Evolutionary conservation across 257 asterid species (phyloP).

Genomic region (Gentiana macrophylla): DNA sequence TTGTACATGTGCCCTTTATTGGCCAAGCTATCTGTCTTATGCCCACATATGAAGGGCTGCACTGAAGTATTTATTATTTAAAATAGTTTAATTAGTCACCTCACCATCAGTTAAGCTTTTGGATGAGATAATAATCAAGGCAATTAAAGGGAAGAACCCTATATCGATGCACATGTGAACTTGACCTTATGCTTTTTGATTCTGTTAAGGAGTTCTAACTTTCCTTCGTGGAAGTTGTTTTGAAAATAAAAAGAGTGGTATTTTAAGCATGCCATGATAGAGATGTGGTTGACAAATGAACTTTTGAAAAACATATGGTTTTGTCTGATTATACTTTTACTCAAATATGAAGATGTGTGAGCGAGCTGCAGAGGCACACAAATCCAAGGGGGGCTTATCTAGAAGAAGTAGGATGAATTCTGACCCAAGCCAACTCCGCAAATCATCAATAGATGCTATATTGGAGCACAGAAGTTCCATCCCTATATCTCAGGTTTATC

Average conservation of each 20-base stretch:
- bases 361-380: constrained; percentile 98
- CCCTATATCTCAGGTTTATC: constrained; percentile 52
- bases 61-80: too few relatives aligned
- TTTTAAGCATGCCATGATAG: background rate
- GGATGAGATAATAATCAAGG: too few relatives aligned
- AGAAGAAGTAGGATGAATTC: constrained; percentile 58
- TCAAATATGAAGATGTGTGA: constrained; percentile 70
- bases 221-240: background rate
- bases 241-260: background rate
- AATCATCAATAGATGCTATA: constrained; percentile 85
- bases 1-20: too few relatives aligned
- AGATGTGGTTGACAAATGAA: background rate
- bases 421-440: constrained; percentile 62
- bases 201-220: background rate
- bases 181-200: background rate
- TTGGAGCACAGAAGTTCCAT: constrained; percentile 44
- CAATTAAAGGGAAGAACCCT: too few relatives aligned
- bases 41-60: too few relatives aligned
- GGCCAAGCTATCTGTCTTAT: too few relatives aligned
- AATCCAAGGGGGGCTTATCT: constrained; percentile 80
- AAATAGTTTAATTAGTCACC: too few relatives aligned
- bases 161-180: too few relatives aligned
- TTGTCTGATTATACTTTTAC: constrained; percentile 4
- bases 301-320: background rate
- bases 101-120: too few relatives aligned